Percentiles rank a stretch among this genome's conserved stretches.
phyloP scores from a whole-genome alignment of 1,284 basidiomycete species.

The Ganoderma resinaceum region DNA sequence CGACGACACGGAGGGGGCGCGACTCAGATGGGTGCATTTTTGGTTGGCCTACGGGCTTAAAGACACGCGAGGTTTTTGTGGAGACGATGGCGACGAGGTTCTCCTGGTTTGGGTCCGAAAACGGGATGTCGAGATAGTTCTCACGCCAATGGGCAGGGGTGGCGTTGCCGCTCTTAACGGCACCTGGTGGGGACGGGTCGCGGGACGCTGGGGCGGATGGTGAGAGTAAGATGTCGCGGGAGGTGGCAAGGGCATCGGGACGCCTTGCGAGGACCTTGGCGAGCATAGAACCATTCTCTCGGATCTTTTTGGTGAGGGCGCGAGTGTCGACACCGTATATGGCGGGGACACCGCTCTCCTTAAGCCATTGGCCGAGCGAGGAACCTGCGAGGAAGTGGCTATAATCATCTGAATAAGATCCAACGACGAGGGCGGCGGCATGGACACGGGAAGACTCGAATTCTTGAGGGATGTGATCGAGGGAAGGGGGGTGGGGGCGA shows the following conservation, averaged over 20 bases:
- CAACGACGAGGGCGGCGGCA: constrained; percentile 90
- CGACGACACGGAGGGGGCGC: constrained; percentile 85
- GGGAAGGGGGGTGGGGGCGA: constrained; percentile 58
- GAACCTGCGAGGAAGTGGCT: constrained; percentile 95
- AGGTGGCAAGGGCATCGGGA: constrained; percentile 41
- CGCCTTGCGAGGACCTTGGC: constrained; percentile 80
- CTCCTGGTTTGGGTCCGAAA: constrained; percentile 87
- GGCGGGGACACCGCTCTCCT: constrained; percentile 94
- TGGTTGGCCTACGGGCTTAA: constrained; percentile 64
- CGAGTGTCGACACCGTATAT: constrained; percentile 98
- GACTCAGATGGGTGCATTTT: constrained; percentile 80
- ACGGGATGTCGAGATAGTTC: constrained; percentile 84
- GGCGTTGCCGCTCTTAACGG: constrained; percentile 13
- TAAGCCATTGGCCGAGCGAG: constrained; percentile 92
- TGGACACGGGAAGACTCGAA: constrained; percentile 98
- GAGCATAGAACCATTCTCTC: constrained; percentile 94
- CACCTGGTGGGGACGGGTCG: constrained; percentile 58
- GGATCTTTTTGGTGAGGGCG: constrained; percentile 94
- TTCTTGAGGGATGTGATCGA: constrained; percentile 74
- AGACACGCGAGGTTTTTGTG: constrained; percentile 72
- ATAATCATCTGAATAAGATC: constrained; percentile 94
- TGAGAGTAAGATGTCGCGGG: constrained; percentile 27
- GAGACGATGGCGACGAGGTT: constrained; percentile 96
- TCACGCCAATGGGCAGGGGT: constrained; percentile 69
- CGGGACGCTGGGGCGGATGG: constrained; percentile 55